phyloP scores from a whole-genome alignment of 2,329 filamentous ascomycete species.

The Dactylellina cionopaga region DNA sequence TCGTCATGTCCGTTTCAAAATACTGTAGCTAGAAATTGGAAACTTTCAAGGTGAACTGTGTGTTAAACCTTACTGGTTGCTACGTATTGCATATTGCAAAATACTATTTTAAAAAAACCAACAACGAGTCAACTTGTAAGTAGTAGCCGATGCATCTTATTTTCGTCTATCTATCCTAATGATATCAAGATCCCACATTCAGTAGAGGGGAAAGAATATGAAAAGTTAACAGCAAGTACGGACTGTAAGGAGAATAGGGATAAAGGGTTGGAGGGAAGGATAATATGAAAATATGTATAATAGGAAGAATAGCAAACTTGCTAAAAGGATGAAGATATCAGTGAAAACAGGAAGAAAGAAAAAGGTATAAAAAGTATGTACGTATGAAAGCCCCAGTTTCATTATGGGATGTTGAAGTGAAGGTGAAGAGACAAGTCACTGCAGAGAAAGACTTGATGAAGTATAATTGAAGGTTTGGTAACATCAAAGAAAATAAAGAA shows the following conservation, averaged over 20 bases:
- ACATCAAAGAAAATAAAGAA: background rate
- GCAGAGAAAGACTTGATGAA: constrained; percentile 21
- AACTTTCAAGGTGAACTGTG: no score
- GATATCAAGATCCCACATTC: constrained; percentile 19
- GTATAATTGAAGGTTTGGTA: constrained; percentile 32
- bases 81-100: no score
- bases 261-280: background rate
- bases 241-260: background rate
- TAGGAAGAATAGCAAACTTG: background rate
- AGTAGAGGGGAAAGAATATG: background rate
- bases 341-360: background rate
- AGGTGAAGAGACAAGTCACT: constrained; percentile 30
- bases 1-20: no score
- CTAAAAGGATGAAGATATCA: background rate
- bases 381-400: constrained; percentile 12
- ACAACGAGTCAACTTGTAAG: no score
- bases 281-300: background rate
- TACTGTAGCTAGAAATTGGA: no score
- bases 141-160: background rate
- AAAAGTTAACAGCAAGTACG: background rate
- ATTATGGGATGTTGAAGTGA: constrained; percentile 36
- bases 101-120: no score
- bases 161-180: constrained; percentile 26
- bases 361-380: constrained; percentile 23
- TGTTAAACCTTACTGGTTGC: no score